Conservation (phyloP, 257 asterid species). For the Solanum gracilifrons region DNA sequence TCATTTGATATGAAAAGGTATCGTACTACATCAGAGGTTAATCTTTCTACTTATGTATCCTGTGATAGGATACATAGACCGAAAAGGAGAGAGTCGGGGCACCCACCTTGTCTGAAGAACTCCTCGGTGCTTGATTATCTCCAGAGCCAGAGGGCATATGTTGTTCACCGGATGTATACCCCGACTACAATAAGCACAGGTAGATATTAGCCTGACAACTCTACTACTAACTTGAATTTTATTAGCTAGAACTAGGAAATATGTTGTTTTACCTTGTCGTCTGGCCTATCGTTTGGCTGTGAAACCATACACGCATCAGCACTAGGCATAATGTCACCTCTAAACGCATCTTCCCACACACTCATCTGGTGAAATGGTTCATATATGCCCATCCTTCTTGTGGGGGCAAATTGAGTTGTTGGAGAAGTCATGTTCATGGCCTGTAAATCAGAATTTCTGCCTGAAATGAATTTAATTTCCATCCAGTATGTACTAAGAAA, state of each 20-base stretch:
- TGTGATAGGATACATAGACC: not conserved
- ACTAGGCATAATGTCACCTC: slow-evolving; percentile 39
- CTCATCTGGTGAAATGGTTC: slow-evolving; percentile 64
- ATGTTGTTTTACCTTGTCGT: slow-evolving; percentile 43
- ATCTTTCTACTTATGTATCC: not conserved
- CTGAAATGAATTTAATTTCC: not conserved
- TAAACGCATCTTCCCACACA: slow-evolving; percentile 76
- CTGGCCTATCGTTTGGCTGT: slow-evolving; percentile 34
- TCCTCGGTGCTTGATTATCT: slow-evolving; percentile 38
- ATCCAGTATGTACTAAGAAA: not conserved
- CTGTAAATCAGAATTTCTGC: slow-evolving; percentile 5
- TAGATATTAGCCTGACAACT: not conserved
- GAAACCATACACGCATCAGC: slow-evolving; percentile 25
- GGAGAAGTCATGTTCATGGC: slow-evolving; percentile 51
- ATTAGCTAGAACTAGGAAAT: not conserved
- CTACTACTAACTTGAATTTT: not conserved
- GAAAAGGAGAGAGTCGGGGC: not conserved
- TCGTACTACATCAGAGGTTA: not conserved
- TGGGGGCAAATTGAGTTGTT: slow-evolving; percentile 56
- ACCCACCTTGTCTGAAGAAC: slow-evolving; percentile 60
- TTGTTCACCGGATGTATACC: slow-evolving; percentile 55
- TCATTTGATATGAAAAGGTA: not conserved
- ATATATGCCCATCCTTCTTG: slow-evolving; percentile 54
- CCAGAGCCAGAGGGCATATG: slow-evolving; percentile 35
- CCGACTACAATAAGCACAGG: slow-evolving; percentile 22